Percentiles rank a stretch among this genome's conserved stretches.
phyloP scores from a whole-genome alignment of 2,329 filamentous ascomycete species.

The Cladophialophora exuberans region DNA sequence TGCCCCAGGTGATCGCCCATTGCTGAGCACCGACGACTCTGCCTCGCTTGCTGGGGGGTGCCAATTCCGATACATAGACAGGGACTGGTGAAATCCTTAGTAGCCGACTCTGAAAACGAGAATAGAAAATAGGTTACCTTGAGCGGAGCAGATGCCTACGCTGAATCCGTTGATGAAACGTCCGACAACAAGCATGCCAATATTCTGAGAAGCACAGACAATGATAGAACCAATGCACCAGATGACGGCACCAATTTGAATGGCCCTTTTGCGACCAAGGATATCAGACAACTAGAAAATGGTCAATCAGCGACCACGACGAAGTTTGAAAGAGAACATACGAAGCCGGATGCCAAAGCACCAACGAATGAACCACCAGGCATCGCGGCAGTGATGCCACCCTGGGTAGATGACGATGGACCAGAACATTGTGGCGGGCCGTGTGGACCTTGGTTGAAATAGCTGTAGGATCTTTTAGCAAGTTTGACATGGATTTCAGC shows the following conservation, averaged over 20 bases:
- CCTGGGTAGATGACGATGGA: constrained; percentile 33
- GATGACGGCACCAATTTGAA: constrained; percentile 57
- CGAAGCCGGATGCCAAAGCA: constrained; percentile 59
- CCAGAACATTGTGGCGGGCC: constrained; percentile 59
- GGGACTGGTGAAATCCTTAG: constrained; percentile 54
- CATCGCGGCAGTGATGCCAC: constrained; percentile 71
- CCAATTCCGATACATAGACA: constrained; percentile 72
- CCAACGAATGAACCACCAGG: constrained; percentile 71
- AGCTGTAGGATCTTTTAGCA: constrained; percentile 47
- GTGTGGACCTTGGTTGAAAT: constrained; percentile 46
- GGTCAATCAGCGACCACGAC: constrained; percentile 18
- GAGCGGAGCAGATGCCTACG: constrained; percentile 73
- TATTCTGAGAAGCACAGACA: constrained; percentile 55
- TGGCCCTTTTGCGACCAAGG: constrained; percentile 57
- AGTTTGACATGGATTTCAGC: too few species aligned
- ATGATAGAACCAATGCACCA: constrained; percentile 43
- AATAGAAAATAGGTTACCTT: constrained; percentile 51
- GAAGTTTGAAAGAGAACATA: constrained; percentile 59
- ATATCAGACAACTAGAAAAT: constrained; percentile 59
- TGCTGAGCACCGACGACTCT: constrained; percentile 73
- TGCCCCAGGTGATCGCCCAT: constrained; percentile 74
- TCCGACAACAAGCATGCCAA: constrained; percentile 72
- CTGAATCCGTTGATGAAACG: constrained; percentile 72
- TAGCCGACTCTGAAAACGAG: constrained; percentile 69
- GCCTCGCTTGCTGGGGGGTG: constrained; percentile 57